Conservation (phyloP, 345 rosid genomes). For the Euphorbia tirucalli region DNA sequence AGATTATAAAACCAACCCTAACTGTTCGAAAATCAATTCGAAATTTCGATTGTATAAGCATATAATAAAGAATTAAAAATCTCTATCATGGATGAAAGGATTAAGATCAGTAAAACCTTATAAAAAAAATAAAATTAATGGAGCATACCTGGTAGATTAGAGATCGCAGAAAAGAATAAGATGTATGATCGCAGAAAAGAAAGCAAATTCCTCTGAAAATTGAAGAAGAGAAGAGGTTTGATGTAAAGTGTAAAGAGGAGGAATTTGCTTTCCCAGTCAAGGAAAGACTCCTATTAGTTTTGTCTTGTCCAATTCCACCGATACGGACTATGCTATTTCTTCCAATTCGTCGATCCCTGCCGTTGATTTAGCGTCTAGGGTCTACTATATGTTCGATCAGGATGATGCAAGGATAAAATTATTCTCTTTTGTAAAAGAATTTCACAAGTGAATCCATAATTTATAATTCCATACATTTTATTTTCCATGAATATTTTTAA, state of each 20-base stretch:
- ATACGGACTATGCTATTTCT: not conserved
- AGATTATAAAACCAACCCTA: not conserved
- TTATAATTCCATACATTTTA: no score
- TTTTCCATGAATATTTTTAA: no score
- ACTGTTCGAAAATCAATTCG: not conserved
- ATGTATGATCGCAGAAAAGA: not conserved
- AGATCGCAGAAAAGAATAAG: not conserved
- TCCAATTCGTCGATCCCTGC: not conserved
- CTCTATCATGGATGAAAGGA: not conserved
- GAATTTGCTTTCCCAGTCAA: not conserved
- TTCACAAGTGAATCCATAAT: no score
- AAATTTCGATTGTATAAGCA: not conserved
- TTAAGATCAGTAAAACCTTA: not conserved
- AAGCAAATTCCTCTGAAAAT: not conserved
- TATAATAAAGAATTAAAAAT: not conserved
- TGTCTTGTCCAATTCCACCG: not conserved
- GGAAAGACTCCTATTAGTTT: conserved; percentile 1
- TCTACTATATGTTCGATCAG: not conserved
- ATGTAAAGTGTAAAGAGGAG: not conserved
- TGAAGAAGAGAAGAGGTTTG: not conserved
- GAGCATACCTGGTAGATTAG: conserved; percentile 3
- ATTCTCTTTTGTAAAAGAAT: no score
- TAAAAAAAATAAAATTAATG: not conserved
- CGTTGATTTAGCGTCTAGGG: not conserved
- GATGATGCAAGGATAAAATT: not conserved